Evolutionary conservation across 495 filamentous ascomycete species (phyloP).

Genomic region (Acidomyces sp.): DNA sequence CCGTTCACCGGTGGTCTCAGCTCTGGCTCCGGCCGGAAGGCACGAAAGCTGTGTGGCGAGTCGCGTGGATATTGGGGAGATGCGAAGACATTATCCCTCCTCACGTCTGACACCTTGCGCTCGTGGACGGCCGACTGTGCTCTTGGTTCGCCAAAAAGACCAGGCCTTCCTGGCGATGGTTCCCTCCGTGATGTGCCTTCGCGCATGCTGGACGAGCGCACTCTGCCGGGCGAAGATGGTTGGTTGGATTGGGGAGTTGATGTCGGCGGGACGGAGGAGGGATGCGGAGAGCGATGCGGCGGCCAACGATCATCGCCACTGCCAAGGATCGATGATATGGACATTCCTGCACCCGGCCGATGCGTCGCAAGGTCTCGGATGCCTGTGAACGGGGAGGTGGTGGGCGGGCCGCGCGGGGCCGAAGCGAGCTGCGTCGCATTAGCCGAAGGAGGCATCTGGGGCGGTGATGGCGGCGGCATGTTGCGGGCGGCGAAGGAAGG

Average conservation of each 20-base stretch:
- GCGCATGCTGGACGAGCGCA: slow-evolving; percentile 16
- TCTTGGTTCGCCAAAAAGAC: slow-evolving; percentile 8
- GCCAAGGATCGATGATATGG: slow-evolving; percentile 83
- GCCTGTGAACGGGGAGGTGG: slow-evolving; percentile 33
- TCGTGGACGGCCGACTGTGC: slow-evolving; percentile 8
- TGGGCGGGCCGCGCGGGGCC: slow-evolving; percentile 26
- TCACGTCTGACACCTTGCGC: not conserved
- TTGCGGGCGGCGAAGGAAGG: slow-evolving; percentile 39
- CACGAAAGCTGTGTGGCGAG: slow-evolving; percentile 15
- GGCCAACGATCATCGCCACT: slow-evolving; percentile 9
- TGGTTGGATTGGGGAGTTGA: slow-evolving; percentile 23
- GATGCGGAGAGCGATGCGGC: slow-evolving; percentile 17
- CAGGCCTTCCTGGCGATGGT: slow-evolving; percentile 15
- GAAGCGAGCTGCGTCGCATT: slow-evolving; percentile 30
- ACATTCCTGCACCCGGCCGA: slow-evolving; percentile 72
- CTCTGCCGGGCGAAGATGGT: slow-evolving; percentile 28
- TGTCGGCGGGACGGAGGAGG: not conserved
- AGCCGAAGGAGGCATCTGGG: slow-evolving; percentile 38
- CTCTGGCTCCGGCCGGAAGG: slow-evolving; percentile 8
- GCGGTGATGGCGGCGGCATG: slow-evolving; percentile 49
- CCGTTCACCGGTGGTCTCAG: slow-evolving; percentile 1
- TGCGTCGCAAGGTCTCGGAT: slow-evolving; percentile 40
- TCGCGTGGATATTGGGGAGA: slow-evolving; percentile 10
- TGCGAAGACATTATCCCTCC: slow-evolving; percentile 6
- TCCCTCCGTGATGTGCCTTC: slow-evolving; percentile 10